Percentiles rank a stretch among this genome's conserved stretches.
Evolutionary conservation across 2,329 filamentous ascomycete genomes (phyloP).

Genomic region (Paraphaeosphaeria minitans): DNA sequence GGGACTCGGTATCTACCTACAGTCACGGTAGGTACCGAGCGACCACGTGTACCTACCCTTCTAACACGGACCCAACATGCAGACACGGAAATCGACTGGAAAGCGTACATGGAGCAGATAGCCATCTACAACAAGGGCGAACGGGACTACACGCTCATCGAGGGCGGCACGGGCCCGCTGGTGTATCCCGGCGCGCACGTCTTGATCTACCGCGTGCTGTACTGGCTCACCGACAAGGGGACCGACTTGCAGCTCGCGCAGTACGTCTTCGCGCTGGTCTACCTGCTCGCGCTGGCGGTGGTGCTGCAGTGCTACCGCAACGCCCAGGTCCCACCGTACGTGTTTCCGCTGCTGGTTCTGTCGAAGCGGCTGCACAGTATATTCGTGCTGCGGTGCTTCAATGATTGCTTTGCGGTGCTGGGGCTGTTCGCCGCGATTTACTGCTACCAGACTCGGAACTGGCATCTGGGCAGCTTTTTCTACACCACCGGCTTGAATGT

Average conservation of each 20-base stretch:
- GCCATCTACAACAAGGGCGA: slow-evolving; percentile 80
- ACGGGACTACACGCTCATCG: slow-evolving; percentile 83
- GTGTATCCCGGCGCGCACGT: slow-evolving; percentile 96
- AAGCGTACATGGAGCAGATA: slow-evolving; percentile 94
- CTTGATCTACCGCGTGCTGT: slow-evolving; percentile 83
- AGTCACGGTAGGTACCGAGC: too few species aligned
- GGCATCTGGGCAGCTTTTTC: slow-evolving; percentile 72
- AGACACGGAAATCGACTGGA: slow-evolving; percentile 99
- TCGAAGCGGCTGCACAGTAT: slow-evolving; percentile 95
- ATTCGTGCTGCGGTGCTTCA: slow-evolving; percentile 91
- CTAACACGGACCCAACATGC: background rate
- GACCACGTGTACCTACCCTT: slow-evolving; percentile 13
- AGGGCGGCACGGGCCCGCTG: slow-evolving; percentile 86
- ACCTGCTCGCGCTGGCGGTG: slow-evolving; percentile 73
- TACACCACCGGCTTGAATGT: slow-evolving; percentile 85
- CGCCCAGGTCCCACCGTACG: slow-evolving; percentile 80
- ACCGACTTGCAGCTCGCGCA: slow-evolving; percentile 80
- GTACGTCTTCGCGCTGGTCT: slow-evolving; percentile 78
- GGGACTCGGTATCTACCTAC: too few species aligned
- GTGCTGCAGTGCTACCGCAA: slow-evolving; percentile 83
- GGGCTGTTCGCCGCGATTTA: slow-evolving; percentile 84
- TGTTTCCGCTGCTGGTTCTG: slow-evolving; percentile 82
- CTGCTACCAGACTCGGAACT: slow-evolving; percentile 74
- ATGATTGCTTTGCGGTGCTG: slow-evolving; percentile 87
- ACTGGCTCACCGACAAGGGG: slow-evolving; percentile 77